These are phyloP conservation scores for Dryas integrifolia DNA, from an alignment of 331 rosid genomes.

Conservation along the genomic window DNA sequence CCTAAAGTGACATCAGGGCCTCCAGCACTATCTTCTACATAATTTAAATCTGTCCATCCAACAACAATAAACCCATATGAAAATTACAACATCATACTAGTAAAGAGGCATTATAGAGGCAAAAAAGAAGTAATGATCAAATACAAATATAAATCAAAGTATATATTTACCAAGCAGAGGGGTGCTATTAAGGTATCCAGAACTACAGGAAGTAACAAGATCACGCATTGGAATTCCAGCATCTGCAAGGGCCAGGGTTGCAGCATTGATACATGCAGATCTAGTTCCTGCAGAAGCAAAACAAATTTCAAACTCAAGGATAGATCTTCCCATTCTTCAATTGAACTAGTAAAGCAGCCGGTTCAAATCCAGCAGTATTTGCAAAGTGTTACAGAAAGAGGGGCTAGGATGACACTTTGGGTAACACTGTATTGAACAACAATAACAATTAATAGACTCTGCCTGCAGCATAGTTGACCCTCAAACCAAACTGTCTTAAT, in stretches of 20 bases:
- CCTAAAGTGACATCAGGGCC: slow-evolving; percentile 94
- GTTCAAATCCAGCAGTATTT: not conserved
- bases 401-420: not conserved
- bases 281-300: slow-evolving; percentile 58
- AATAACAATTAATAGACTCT: not conserved
- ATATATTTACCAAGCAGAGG: slow-evolving; percentile 67
- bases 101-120: not conserved
- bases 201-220: slow-evolving; percentile 86
- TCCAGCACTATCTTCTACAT: slow-evolving; percentile 94
- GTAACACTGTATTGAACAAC: not conserved
- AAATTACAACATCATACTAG: not conserved
- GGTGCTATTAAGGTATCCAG: slow-evolving; percentile 85
- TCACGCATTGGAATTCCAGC: slow-evolving; percentile 96
- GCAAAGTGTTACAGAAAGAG: slow-evolving; percentile 1
- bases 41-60: slow-evolving; percentile 66
- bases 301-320: slow-evolving; percentile 20
- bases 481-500: not conserved
- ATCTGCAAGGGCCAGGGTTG: slow-evolving; percentile 90
- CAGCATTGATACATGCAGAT: slow-evolving; percentile 95
- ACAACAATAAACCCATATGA: slow-evolving; percentile 1
- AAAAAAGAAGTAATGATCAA: not conserved
- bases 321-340: slow-evolving; percentile 12
- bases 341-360: not conserved
- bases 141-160: not conserved
- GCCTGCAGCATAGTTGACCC: not conserved